These are phyloP conservation scores for Bolboschoenus planiculmis DNA, from an alignment of 176 grass and related monocot genomes.

Conservation along the genomic window DNA sequence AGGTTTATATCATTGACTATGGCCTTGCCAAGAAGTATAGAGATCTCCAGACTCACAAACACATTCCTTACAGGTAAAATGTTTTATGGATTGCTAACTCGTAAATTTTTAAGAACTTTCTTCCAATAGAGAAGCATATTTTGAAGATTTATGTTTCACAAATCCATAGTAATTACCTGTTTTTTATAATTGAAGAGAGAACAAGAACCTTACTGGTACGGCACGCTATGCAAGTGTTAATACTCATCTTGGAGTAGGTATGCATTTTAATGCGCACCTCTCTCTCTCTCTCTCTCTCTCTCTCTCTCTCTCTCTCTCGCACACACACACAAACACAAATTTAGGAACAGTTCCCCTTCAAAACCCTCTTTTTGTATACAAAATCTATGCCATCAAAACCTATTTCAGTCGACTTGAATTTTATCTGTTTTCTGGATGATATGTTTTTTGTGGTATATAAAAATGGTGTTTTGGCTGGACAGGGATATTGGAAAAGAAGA, in stretches of 20 bases:
- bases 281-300: neutral
- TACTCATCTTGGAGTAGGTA: constrained; percentile 99
- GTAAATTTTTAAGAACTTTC: neutral
- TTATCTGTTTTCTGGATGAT: neutral
- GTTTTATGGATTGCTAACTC: neutral
- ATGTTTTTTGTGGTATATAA: neutral
- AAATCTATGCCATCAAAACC: neutral
- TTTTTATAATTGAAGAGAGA: constrained; percentile 51
- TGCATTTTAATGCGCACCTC: constrained; percentile 18
- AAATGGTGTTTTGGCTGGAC: neutral
- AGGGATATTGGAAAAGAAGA: neutral
- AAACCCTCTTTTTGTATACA: neutral
- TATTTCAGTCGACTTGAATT: constrained; percentile 1
- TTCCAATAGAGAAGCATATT: neutral
- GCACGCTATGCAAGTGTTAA: constrained; percentile 96
- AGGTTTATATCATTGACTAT: constrained; percentile 97
- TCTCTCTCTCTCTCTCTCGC: neutral
- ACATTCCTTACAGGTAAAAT: constrained; percentile 83
- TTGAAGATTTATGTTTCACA: neutral
- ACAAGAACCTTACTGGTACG: constrained; percentile 87
- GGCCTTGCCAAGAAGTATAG: constrained; percentile 94
- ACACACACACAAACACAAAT: neutral
- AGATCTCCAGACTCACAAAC: constrained; percentile 91
- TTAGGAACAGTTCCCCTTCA: neutral
- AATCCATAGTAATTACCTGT: neutral